phyloP scores from a whole-genome alignment of 805 yeast genomes.

The Zygotorulaspora chibaensis region DNA sequence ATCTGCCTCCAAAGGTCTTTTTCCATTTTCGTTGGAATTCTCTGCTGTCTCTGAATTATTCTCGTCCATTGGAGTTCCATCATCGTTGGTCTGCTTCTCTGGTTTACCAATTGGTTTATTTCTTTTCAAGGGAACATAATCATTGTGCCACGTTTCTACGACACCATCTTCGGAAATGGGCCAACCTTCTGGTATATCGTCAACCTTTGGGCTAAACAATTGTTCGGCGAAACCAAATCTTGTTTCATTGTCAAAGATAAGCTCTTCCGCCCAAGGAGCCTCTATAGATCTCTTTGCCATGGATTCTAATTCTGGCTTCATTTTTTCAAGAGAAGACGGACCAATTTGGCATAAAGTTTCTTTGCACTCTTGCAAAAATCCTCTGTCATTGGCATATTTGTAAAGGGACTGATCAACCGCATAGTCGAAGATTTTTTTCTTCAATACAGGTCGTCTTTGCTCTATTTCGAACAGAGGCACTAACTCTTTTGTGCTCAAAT shows the following conservation, averaged over 20 bases:
- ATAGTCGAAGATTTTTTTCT: conserved; percentile 24
- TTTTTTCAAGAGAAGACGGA: conserved; percentile 23
- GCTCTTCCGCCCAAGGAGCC: conserved; percentile 68
- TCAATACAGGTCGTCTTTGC: conserved; percentile 31
- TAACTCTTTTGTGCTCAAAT: conserved; percentile 34
- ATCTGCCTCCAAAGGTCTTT: conserved; percentile 22
- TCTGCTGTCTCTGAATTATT: conserved; percentile 15
- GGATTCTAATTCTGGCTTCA: conserved; percentile 26
- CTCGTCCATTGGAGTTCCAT: conserved; percentile 25
- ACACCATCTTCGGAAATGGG: conserved; percentile 49
- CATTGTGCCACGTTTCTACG: conserved; percentile 49
- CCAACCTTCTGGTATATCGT: conserved; percentile 37
- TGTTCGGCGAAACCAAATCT: conserved; percentile 64
- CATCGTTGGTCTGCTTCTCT: conserved; percentile 32
- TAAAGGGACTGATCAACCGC: conserved; percentile 47
- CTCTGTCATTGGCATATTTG: conserved; percentile 49
- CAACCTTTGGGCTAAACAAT: conserved; percentile 59
- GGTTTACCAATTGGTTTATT: conserved; percentile 35
- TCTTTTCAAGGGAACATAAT: conserved; percentile 72
- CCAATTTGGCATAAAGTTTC: conserved; percentile 58
- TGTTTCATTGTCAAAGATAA: conserved; percentile 53
- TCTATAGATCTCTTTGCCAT: conserved; percentile 52
- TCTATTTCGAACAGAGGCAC: conserved; percentile 33
- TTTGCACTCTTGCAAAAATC: conserved; percentile 65
- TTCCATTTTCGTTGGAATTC: conserved; percentile 27